phyloP scores from a whole-genome alignment of 179 eudicot genomes.

The Silene noctiflora region DNA sequence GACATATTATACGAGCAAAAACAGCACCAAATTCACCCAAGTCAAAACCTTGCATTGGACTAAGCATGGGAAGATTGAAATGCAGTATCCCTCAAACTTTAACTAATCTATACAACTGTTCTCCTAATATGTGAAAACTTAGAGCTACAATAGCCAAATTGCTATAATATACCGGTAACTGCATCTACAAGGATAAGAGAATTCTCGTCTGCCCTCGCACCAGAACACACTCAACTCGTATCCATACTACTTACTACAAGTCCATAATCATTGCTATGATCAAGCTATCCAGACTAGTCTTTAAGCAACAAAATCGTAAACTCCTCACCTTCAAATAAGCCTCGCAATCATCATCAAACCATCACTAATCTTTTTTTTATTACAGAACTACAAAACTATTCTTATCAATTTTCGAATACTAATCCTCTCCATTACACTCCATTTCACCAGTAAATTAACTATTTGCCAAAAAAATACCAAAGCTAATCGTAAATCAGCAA shows the following conservation, averaged over 20 bases:
- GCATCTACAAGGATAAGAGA: no score
- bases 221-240: not conserved
- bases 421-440: not conserved
- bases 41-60: not conserved
- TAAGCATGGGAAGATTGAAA: not conserved
- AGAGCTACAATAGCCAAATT: not conserved
- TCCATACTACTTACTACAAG: not conserved
- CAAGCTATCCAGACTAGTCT: not conserved
- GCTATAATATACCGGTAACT: not conserved
- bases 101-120: not conserved
- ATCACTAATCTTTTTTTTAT: not conserved
- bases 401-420: not conserved
- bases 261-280: slow-evolving; percentile 1
- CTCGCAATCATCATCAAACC: not conserved
- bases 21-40: not conserved
- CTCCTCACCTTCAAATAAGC: not conserved
- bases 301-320: not conserved
- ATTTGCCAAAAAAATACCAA: not conserved
- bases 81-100: no score
- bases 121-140: slow-evolving; percentile 1
- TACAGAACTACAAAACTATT: not conserved
- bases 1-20: not conserved
- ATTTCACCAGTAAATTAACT: not conserved
- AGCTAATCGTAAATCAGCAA: not conserved
- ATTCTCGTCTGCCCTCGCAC: not conserved